These are phyloP conservation scores for Cordia subcordata DNA, from an alignment of 257 asterid species.

Conservation along the genomic window DNA sequence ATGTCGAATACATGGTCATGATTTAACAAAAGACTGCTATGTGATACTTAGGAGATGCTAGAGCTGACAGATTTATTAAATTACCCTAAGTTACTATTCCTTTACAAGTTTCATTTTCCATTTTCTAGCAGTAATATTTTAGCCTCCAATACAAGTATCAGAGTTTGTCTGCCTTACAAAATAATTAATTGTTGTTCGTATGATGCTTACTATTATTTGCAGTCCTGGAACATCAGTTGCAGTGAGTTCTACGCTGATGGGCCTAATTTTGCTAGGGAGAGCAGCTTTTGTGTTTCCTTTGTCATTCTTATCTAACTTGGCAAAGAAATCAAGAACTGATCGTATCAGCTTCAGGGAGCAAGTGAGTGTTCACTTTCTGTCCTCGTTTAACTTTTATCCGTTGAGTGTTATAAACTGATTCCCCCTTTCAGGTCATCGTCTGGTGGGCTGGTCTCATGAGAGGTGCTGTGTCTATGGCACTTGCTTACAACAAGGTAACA, in stretches of 20 bases:
- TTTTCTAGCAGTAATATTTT: neutral
- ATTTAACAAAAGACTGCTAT: neutral
- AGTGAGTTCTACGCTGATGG: constrained; percentile 32
- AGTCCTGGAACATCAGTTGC: constrained; percentile 37
- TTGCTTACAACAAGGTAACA: constrained; percentile 40
- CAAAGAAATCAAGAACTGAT: constrained; percentile 27
- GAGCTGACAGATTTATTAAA: neutral
- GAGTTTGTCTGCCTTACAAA: neutral
- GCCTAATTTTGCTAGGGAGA: constrained; percentile 29
- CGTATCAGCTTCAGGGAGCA: constrained; percentile 29
- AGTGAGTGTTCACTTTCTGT: constrained; percentile 18
- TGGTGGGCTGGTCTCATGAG: constrained; percentile 52
- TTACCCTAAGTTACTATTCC: neutral
- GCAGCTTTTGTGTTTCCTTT: constrained; percentile 44
- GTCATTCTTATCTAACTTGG: constrained; percentile 31
- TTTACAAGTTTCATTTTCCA: no score
- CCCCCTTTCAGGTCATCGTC: constrained; percentile 27
- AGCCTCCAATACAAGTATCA: neutral
- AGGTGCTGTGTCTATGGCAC: constrained; percentile 44
- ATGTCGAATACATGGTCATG: constrained; percentile 2
- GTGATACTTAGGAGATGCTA: neutral
- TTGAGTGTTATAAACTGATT: neutral
- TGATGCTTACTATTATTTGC: constrained; percentile 6
- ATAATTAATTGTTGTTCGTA: neutral
- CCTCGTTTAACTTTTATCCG: neutral